These are phyloP conservation scores for Paragyromitra xinjiangensis DNA, from an alignment of 495 filamentous ascomycete species.

Conservation along the genomic window DNA sequence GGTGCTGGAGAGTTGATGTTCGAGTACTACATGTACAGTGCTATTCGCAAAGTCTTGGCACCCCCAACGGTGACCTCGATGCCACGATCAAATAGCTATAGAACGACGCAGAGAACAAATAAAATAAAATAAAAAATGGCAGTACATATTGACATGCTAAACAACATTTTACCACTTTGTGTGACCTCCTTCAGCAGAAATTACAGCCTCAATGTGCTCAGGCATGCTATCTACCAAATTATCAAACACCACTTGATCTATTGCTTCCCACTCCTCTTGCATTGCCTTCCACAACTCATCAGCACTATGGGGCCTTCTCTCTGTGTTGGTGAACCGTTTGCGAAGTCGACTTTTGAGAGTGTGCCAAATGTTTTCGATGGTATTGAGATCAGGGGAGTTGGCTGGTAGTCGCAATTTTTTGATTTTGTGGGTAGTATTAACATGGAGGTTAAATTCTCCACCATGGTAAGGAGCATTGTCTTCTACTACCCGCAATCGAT, in stretches of 20 bases:
- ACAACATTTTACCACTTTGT: slow-evolving; percentile 9
- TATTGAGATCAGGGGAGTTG: slow-evolving; percentile 25
- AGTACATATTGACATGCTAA: background rate
- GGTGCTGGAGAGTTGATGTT: background rate
- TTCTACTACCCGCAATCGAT: slow-evolving; percentile 19
- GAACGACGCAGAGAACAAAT: background rate
- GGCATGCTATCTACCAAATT: slow-evolving; percentile 22
- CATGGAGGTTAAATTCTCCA: background rate
- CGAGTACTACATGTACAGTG: no score
- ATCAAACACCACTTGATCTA: slow-evolving; percentile 10
- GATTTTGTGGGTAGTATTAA: background rate
- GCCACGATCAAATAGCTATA: background rate
- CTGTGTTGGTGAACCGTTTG: slow-evolving; percentile 1
- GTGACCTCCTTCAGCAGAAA: slow-evolving; percentile 5
- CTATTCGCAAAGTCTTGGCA: no score
- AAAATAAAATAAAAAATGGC: background rate
- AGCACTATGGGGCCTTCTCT: slow-evolving; percentile 14
- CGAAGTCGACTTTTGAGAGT: slow-evolving; percentile 5
- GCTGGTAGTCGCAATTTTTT: slow-evolving; percentile 3
- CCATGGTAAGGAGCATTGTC: slow-evolving; percentile 6
- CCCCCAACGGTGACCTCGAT: no score
- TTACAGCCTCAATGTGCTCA: slow-evolving; percentile 10
- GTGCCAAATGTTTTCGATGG: slow-evolving; percentile 29
- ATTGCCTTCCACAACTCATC: slow-evolving; percentile 22
- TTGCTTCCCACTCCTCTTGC: slow-evolving; percentile 28